Conservation (phyloP, 805 yeast genomes). For the Teunomyces lycoperdinae region DNA sequence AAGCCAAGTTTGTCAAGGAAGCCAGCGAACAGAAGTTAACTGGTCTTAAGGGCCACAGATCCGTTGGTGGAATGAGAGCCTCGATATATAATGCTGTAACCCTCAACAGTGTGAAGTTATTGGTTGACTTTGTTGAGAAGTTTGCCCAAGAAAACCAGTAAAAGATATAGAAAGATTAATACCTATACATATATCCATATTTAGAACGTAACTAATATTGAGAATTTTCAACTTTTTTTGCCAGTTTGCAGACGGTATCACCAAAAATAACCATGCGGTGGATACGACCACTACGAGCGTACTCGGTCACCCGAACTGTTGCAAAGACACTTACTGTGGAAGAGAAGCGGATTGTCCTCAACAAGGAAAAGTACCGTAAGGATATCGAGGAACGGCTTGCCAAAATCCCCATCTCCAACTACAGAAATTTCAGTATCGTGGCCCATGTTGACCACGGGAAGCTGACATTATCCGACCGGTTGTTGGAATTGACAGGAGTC, state of each 20-base stretch:
- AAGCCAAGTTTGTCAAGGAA: slow-evolving; percentile 63
- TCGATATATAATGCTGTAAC: slow-evolving; percentile 88
- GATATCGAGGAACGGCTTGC: slow-evolving; percentile 56
- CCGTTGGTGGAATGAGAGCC: slow-evolving; percentile 96
- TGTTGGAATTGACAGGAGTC: slow-evolving; percentile 86
- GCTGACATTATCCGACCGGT: slow-evolving; percentile 84
- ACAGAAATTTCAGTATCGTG: slow-evolving; percentile 88
- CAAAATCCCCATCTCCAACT: slow-evolving; percentile 78
- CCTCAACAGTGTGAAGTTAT: slow-evolving; percentile 52
- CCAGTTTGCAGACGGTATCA: too few relatives aligned
- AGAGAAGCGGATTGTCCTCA: slow-evolving; percentile 26
- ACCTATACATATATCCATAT: not conserved
- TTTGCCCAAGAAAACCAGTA: slow-evolving; percentile 46
- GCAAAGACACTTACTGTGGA: slow-evolving; percentile 13
- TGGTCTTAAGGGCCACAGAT: slow-evolving; percentile 93
- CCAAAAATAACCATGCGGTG: not conserved
- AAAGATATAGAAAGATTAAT: not conserved
- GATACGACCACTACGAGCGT: slow-evolving; percentile 4
- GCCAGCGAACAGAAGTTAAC: slow-evolving; percentile 60
- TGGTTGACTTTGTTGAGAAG: slow-evolving; percentile 55
- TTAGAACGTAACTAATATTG: not conserved
- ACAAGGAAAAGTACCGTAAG: slow-evolving; percentile 32
- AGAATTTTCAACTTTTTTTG: not conserved
- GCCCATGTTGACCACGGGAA: slow-evolving; percentile 95
- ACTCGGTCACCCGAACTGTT: not conserved